Percentiles rank a stretch among this genome's conserved stretches.
phyloP scores from a whole-genome alignment of 257 asterid species.

The Gentiana macrophylla region DNA sequence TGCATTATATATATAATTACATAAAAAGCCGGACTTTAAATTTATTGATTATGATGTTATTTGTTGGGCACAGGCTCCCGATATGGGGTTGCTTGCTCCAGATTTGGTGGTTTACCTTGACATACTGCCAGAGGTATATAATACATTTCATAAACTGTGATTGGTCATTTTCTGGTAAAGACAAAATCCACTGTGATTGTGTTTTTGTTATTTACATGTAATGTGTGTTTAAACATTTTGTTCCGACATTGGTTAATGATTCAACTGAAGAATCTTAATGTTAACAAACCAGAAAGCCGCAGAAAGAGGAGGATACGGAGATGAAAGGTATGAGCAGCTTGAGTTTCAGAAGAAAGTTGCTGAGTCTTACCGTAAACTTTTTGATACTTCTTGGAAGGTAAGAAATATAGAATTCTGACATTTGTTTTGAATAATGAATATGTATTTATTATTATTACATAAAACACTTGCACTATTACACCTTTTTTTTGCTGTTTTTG shows the following conservation, averaged over 20 bases:
- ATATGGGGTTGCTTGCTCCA: conserved; percentile 82
- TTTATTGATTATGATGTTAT: neutral
- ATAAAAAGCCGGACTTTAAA: neutral
- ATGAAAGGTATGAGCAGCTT: conserved; percentile 85
- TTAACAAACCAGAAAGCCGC: conserved; percentile 57
- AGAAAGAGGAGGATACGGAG: conserved; percentile 95
- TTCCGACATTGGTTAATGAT: no score
- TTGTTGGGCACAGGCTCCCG: conserved; percentile 60
- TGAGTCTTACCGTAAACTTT: conserved; percentile 38
- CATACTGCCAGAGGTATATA: conserved; percentile 86
- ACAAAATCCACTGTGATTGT: neutral
- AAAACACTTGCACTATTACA: neutral
- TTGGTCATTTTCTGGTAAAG: neutral
- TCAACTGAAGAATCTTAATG: no score
- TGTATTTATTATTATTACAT: neutral
- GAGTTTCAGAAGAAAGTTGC: conserved; percentile 89
- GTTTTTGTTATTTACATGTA: neutral
- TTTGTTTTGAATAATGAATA: neutral
- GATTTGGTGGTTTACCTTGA: conserved; percentile 87
- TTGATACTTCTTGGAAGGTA: conserved; percentile 88
- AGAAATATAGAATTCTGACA: conserved; percentile 1
- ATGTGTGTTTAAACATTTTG: no score
- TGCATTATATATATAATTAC: neutral
- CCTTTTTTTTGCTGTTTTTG: no score
- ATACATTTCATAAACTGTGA: neutral